Percentiles rank a stretch among this genome's conserved stretches.
These are phyloP conservation scores for Truncatella angustata DNA, from an alignment of 2,329 filamentous ascomycete genomes.

Conservation along the genomic window DNA sequence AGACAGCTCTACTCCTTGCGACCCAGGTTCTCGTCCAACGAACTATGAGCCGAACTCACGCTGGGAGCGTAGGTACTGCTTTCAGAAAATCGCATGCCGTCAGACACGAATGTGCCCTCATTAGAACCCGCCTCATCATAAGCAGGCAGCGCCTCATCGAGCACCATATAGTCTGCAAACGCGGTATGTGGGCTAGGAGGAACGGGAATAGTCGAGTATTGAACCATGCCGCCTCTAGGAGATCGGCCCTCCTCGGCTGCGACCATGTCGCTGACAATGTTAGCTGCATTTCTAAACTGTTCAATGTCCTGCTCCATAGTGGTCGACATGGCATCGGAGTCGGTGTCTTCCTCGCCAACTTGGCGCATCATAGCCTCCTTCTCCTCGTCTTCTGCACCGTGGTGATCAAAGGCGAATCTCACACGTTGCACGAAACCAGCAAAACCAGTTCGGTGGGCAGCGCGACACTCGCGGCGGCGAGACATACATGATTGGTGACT, in stretches of 20 bases:
- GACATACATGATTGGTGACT: conserved; percentile 21
- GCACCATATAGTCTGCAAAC: conserved; percentile 30
- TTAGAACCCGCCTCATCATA: conserved; percentile 34
- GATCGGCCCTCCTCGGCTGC: conserved; percentile 39
- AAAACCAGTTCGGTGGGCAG: conserved; percentile 22
- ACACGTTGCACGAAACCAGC: conserved; percentile 29
- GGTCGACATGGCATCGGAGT: conserved; percentile 27
- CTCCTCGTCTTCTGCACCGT: conserved; percentile 30
- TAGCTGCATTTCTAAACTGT: conserved; percentile 44
- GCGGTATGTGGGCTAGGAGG: conserved; percentile 27
- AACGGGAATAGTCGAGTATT: conserved; percentile 7
- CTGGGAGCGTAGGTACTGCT: conserved; percentile 23
- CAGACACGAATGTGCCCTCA: conserved; percentile 13
- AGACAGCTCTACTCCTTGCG: conserved; percentile 18
- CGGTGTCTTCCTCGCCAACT: conserved; percentile 20
- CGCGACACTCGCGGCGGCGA: conserved; percentile 9
- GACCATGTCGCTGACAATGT: conserved; percentile 44
- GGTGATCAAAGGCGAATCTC: conserved; percentile 15
- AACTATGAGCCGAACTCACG: conserved; percentile 15
- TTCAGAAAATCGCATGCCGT: conserved; percentile 24
- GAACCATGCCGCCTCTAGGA: conserved; percentile 13
- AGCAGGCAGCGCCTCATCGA: conserved; percentile 39
- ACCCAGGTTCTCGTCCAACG: conserved; percentile 25
- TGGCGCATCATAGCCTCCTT: conserved; percentile 33
- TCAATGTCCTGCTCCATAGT: conserved; percentile 50